phyloP scores from a whole-genome alignment of 345 rosid genomes.

The Angophora floribunda region DNA sequence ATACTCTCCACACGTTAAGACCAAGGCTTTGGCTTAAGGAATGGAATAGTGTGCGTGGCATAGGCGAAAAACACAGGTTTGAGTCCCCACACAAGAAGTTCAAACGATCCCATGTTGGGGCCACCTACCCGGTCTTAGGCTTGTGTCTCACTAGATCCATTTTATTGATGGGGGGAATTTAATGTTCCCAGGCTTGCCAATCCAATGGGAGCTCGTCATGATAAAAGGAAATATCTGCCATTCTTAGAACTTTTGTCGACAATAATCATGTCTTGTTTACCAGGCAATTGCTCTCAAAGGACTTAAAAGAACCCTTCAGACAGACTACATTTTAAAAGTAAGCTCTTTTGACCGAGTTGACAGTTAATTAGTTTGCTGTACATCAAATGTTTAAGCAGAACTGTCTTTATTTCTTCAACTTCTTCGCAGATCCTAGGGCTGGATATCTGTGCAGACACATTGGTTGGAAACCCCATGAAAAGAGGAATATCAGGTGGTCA shows the following conservation, averaged over 20 bases:
- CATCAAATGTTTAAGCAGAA: not conserved
- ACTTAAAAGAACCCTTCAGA: slow-evolving; percentile 26
- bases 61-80: not conserved
- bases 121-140: not conserved
- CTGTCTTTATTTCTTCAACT: not conserved
- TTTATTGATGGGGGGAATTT: not conserved
- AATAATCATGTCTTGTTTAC: not conserved
- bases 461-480: slow-evolving; percentile 34
- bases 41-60: not conserved
- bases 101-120: not conserved
- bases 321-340: slow-evolving; percentile 41
- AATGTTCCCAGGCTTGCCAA: not conserved
- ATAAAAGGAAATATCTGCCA: not conserved
- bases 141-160: not conserved
- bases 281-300: slow-evolving; percentile 36
- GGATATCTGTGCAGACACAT: slow-evolving; percentile 35
- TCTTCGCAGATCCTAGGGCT: slow-evolving; percentile 28
- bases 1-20: not conserved
- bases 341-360: not conserved
- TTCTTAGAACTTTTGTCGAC: not conserved
- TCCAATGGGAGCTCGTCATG: not conserved
- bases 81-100: not conserved
- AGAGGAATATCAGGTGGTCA: slow-evolving; percentile 50
- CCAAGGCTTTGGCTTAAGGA: not conserved
- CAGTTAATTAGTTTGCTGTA: not conserved